Percentiles rank a stretch among this genome's conserved stretches.
These are phyloP conservation scores for Candida suzukii DNA, from an alignment of 805 yeast genomes.

Conservation along the genomic window DNA sequence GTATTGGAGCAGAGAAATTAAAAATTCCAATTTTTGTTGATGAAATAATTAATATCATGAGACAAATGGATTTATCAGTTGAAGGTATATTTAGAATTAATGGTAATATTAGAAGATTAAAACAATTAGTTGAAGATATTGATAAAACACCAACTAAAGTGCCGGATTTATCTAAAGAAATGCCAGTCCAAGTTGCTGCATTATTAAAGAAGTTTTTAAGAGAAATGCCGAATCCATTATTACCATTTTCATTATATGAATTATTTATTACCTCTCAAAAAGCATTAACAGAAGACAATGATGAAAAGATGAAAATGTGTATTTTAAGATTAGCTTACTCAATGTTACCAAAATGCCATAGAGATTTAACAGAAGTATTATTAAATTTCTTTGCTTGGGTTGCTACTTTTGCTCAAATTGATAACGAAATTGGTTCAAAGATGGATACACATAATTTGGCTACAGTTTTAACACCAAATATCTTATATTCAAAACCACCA, in stretches of 20 bases:
- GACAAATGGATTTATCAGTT: constrained; percentile 87
- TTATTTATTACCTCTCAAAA: constrained; percentile 72
- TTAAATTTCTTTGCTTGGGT: constrained; percentile 89
- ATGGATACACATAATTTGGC: constrained; percentile 96
- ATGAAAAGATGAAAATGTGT: constrained; percentile 38
- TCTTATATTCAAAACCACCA: constrained; percentile 54
- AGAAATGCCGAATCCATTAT: constrained; percentile 86
- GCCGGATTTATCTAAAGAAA: constrained; percentile 65
- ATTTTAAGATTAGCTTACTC: constrained; percentile 61
- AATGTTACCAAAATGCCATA: constrained; percentile 70
- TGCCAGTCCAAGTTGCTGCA: constrained; percentile 90
- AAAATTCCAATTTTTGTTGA: constrained; percentile 82
- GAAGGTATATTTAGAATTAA: constrained; percentile 96
- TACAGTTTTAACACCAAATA: constrained; percentile 91
- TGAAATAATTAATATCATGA: constrained; percentile 74
- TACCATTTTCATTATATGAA: constrained; percentile 69
- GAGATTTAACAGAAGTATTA: constrained; percentile 83
- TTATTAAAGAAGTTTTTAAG: constrained; percentile 84
- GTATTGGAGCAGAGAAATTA: constrained; percentile 75
- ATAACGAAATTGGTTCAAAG: constrained; percentile 84
- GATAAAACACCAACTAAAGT: constrained; percentile 66
- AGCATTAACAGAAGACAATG: constrained; percentile 17
- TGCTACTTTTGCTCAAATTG: constrained; percentile 89
- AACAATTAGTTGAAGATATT: constrained; percentile 64
- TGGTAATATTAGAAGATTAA: constrained; percentile 83